Evolutionary conservation across 2,329 filamentous ascomycete genomes (phyloP).

Genomic region (Aspergillus cejpii): DNA sequence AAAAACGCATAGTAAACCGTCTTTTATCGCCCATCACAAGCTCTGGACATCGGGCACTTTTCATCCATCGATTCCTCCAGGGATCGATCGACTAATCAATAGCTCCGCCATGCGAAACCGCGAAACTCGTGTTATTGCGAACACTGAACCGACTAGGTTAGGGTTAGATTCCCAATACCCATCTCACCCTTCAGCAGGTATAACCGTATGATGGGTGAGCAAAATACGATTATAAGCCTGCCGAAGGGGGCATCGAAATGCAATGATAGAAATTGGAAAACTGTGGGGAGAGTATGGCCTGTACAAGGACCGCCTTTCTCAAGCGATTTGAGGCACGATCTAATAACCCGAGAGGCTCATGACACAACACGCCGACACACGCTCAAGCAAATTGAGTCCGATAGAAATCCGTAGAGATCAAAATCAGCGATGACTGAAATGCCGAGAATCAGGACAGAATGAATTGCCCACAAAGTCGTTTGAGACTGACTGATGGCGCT

Average conservation of each 20-base stretch:
- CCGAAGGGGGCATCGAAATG: conserved; percentile 35
- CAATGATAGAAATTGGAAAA: conserved; percentile 69
- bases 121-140: conserved; percentile 51
- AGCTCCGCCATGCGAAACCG: conserved; percentile 61
- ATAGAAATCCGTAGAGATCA: conserved; percentile 8
- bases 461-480: conserved; percentile 3
- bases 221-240: conserved; percentile 32
- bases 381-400: conserved; percentile 14
- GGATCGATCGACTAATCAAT: conserved; percentile 55
- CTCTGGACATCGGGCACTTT: conserved; percentile 44
- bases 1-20: conserved; percentile 44
- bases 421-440: conserved; percentile 1
- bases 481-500: conserved; percentile 4
- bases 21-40: conserved; percentile 35
- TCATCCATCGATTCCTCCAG: conserved; percentile 28
- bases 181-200: conserved; percentile 50
- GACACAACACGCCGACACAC: conserved; percentile 7
- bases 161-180: conserved; percentile 90
- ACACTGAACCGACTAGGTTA: conserved; percentile 66
- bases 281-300: conserved; percentile 65
- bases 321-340: conserved; percentile 35
- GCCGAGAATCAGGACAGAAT: conserved; percentile 2
- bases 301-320: conserved; percentile 44
- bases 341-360: conserved; percentile 13
- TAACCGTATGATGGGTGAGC: conserved; percentile 28